Percentiles rank a stretch among this genome's conserved stretches.
These are phyloP conservation scores for Alternaria dauci DNA, from an alignment of 2,329 filamentous ascomycete species.

Conservation along the genomic window DNA sequence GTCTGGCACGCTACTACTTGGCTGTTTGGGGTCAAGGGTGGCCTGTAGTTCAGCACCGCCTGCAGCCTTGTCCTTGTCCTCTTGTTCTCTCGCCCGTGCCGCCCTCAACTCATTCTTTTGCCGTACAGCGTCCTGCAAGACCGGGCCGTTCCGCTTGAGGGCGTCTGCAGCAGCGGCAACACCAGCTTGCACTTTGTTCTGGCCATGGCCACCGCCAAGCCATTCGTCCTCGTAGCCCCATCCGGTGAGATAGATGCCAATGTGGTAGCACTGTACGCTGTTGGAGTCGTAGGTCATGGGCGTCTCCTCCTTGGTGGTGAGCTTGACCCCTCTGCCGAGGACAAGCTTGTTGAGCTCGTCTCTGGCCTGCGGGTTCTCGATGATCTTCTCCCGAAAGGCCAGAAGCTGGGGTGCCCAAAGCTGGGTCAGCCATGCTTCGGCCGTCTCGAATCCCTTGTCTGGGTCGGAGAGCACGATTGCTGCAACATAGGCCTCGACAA, in stretches of 20 bases:
- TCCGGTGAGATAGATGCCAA: conserved; percentile 72
- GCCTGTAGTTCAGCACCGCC: conserved; percentile 14
- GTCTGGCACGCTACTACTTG: conserved; percentile 23
- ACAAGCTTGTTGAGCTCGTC: conserved; percentile 50
- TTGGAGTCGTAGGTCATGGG: conserved; percentile 60
- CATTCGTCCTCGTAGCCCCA: conserved; percentile 71
- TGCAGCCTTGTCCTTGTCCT: conserved; percentile 23
- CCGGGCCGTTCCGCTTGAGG: conserved; percentile 56
- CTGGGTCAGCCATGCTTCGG: conserved; percentile 74
- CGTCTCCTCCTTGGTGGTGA: conserved; percentile 60
- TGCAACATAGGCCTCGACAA: conserved; percentile 91
- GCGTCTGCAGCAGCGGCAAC: conserved; percentile 71
- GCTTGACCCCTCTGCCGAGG: conserved; percentile 43
- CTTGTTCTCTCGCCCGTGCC: conserved; percentile 22
- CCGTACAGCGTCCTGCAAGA: conserved; percentile 25
- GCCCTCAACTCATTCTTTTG: conserved; percentile 36
- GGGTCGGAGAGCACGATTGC: conserved; percentile 76
- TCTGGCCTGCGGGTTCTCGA: conserved; percentile 52
- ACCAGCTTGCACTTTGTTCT: conserved; percentile 74
- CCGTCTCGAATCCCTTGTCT: conserved; percentile 66
- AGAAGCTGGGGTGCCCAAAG: conserved; percentile 68
- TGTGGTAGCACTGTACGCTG: conserved; percentile 65
- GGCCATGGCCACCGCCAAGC: conserved; percentile 69
- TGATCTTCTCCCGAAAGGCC: conserved; percentile 37
- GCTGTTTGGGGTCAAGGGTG: conserved; percentile 23